Evolutionary conservation across 345 rosid species (phyloP).

Genomic region (Geranium brycei): DNA sequence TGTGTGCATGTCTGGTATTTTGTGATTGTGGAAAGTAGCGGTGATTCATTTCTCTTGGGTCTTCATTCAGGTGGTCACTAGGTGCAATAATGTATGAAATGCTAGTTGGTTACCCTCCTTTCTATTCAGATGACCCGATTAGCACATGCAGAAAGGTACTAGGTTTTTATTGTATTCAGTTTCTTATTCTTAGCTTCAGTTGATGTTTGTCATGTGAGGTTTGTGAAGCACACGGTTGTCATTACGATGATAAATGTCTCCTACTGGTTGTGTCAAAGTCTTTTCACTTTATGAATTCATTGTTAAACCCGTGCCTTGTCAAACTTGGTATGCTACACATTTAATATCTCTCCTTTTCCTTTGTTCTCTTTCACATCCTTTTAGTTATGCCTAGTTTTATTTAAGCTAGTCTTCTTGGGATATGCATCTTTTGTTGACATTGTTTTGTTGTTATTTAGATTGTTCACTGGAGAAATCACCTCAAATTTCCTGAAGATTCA

Average conservation of each 20-base stretch:
- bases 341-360: background rate
- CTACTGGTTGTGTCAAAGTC: background rate
- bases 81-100: constrained; percentile 98
- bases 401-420: background rate
- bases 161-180: background rate
- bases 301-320: background rate
- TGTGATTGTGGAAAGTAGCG: constrained; percentile 1
- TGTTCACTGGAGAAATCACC: constrained; percentile 83
- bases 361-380: background rate
- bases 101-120: constrained; percentile 96
- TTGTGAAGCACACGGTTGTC: background rate
- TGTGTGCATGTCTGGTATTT: background rate
- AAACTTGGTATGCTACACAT: background rate
- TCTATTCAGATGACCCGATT: constrained; percentile 87
- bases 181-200: background rate
- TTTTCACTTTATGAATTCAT: background rate
- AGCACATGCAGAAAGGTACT: constrained; percentile 85
- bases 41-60: constrained; percentile 6
- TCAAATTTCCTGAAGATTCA: constrained; percentile 74
- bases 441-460: constrained; percentile 29
- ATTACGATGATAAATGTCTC: background rate
- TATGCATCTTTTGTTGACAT: background rate
- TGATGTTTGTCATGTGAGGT: background rate
- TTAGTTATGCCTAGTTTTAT: background rate
- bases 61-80: constrained; percentile 76